Evolutionary conservation across 2,329 filamentous ascomycete species (phyloP).

Genomic region (Ophiostoma montium): DNA sequence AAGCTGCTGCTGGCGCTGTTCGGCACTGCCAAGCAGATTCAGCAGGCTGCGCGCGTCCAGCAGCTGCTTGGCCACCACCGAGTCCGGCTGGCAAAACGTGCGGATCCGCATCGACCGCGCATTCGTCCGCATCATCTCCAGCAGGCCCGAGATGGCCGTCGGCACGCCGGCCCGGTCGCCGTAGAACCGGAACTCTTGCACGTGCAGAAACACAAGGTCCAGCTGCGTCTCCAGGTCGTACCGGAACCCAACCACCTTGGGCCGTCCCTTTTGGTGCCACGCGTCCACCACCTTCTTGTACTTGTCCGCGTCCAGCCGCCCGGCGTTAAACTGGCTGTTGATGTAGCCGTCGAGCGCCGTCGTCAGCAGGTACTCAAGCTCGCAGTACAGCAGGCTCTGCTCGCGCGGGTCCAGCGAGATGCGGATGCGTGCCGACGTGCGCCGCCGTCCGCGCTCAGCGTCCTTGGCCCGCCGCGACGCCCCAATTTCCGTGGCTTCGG

Average conservation of each 20-base stretch:
- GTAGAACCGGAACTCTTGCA: constrained; percentile 40
- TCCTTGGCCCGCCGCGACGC: constrained; percentile 20
- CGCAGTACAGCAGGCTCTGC: constrained; percentile 44
- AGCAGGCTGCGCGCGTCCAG: constrained; percentile 37
- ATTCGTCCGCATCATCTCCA: constrained; percentile 38
- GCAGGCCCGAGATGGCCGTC: constrained; percentile 30
- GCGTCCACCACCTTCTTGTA: constrained; percentile 35
- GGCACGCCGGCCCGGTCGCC: constrained; percentile 29
- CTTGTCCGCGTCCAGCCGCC: constrained; percentile 37
- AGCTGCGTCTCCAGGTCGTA: constrained; percentile 47
- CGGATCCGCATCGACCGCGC: constrained; percentile 37
- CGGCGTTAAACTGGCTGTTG: constrained; percentile 36
- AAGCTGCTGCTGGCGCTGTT: constrained; percentile 30
- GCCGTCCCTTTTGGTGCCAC: constrained; percentile 39
- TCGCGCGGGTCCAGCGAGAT: constrained; percentile 42
- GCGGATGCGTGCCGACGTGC: constrained; percentile 20
- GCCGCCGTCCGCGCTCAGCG: constrained; percentile 16
- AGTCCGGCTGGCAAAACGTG: constrained; percentile 44
- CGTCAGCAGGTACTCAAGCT: constrained; percentile 41
- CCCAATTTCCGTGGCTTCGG: constrained; percentile 24
- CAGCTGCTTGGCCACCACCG: constrained; percentile 43
- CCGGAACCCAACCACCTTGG: constrained; percentile 40
- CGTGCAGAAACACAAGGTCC: constrained; percentile 36
- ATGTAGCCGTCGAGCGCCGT: constrained; percentile 38
- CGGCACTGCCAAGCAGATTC: constrained; percentile 31